A percentile compares a stretch with the other conserved stretches of the same genome.
Evolutionary conservation across 1,284 basidiomycete genomes (phyloP).

Genomic region (Dichomitus squalens): DNA sequence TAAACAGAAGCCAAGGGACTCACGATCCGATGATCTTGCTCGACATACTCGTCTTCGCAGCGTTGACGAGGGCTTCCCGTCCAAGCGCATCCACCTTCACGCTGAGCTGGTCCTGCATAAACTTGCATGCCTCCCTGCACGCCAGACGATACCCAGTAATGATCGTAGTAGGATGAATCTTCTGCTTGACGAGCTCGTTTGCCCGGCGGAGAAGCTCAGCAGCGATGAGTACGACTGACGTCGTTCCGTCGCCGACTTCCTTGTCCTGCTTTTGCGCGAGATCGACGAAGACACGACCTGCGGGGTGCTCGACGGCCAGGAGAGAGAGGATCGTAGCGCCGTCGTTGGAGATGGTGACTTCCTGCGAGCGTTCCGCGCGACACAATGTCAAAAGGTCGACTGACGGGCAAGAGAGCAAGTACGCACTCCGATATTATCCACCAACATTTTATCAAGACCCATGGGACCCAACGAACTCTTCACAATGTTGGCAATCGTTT

Average conservation of each 20-base stretch:
- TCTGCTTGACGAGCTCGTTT: conserved; percentile 98
- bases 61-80: conserved; percentile 91
- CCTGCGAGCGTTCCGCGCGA: conserved; percentile 47
- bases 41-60: conserved; percentile 98
- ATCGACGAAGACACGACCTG: conserved; percentile 96
- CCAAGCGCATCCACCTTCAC: conserved; percentile 94
- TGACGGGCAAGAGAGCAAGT: not conserved
- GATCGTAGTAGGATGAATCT: conserved; percentile 99
- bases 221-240: conserved; percentile 97
- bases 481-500: conserved; percentile 96
- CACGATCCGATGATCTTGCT: conserved; percentile 98
- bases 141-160: conserved; percentile 98
- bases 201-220: conserved; percentile 94
- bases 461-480: conserved; percentile 97
- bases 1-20: conserved; percentile 34
- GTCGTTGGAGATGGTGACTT: conserved; percentile 99
- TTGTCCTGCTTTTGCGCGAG: conserved; percentile 99
- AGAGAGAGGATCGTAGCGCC: conserved; percentile 97
- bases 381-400: not conserved
- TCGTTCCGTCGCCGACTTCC: conserved; percentile 99
- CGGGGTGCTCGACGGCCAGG: conserved; percentile 91
- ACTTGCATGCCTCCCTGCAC: conserved; percentile 96
- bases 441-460: conserved; percentile 96
- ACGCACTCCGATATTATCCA: conserved; percentile 95
- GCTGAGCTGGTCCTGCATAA: conserved; percentile 97